Base-by-base conservation (phyloP, 1,284 basidiomycete species). In the Melampsora larici-populina region DNA sequence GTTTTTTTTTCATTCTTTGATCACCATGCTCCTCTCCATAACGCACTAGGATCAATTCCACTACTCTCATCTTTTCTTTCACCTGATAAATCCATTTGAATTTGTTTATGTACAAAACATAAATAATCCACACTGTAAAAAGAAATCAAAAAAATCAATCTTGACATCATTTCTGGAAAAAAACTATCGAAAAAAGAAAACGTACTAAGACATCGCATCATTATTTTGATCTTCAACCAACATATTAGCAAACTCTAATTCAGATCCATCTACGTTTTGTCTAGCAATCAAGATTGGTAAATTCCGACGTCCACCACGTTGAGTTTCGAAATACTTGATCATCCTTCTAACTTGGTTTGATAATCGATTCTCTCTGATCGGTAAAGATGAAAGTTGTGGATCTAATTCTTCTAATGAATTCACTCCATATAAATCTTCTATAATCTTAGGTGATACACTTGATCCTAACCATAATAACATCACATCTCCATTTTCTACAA, bases 151-250 rank as follows among this genome's bases (percentile, higher is more conserved):
- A 2, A 58, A 58, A 55, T 33, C 15, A 51, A 17, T 40, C 21
- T 43, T 21, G n/a, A n/a, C n/a, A n/a, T n/a, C n/a, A n/a, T 24
- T n/a, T 18, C 21, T 26, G 7, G 26, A 24, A 24, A 68, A 68
- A 43, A 33, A 46, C 15, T 17, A 9, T 4, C 15, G 43, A 49
- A n/a, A 24, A 55, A 33, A 8, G 21, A 63, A 93, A 83, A 95
- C 92, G 7, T 90, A 84, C 84, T 94, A 94, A 0, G 90, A 90
- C 89, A 97, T 89, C 0, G 91, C 91, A 64, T 93, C 95, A 82
- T 97, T 97, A 84, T 99, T 99, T 83, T 91, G 89, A 85, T 99
- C 97, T 85, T 99, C 97, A 17, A 97, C 89, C 18, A 99, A 87
- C 89, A 96, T 92, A 86, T 99, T 97, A 79, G 92, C 93, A 81